phyloP scores from a whole-genome alignment of 768 basidiomycete genomes.

The Sarcomyxa edulis region DNA sequence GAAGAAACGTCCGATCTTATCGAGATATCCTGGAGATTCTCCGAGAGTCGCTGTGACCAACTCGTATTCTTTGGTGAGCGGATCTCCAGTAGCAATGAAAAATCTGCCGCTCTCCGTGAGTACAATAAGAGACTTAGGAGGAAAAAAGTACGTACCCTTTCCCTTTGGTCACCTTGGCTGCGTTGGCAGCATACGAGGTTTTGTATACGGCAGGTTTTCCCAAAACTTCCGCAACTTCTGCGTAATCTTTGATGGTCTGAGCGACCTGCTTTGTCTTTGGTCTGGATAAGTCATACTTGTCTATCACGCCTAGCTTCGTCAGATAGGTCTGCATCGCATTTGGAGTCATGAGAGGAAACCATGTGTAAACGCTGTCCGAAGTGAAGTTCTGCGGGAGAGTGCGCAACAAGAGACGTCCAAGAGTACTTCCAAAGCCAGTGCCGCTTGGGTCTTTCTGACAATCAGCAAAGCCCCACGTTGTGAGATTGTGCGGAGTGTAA shows the following conservation, averaged over 20 bases:
- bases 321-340: constrained; percentile 58
- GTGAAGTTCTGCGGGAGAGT: constrained; percentile 66
- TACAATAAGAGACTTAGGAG: not conserved
- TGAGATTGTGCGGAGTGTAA: constrained; percentile 75
- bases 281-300: constrained; percentile 50
- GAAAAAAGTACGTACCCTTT: constrained; percentile 42
- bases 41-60: no score
- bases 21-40: constrained; percentile 42
- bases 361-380: constrained; percentile 69
- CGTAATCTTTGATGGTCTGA: constrained; percentile 38
- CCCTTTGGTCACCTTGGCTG: constrained; percentile 48
- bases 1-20: constrained; percentile 57
- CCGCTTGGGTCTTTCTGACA: constrained; percentile 69
- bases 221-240: constrained; percentile 48
- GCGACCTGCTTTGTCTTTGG: constrained; percentile 29
- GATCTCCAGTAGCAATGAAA: constrained; percentile 39
- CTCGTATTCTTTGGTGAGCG: no score
- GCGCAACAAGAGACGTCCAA: constrained; percentile 71
- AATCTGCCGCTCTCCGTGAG: no score
- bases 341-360: constrained; percentile 88
- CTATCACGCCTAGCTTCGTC: constrained; percentile 44
- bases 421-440: constrained; percentile 71
- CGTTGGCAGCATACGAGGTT: constrained; percentile 43
- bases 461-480: constrained; percentile 81
- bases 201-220: constrained; percentile 38